These are phyloP conservation scores for Glycine soja DNA, from an alignment of 306 rosid genomes.

Conservation along the genomic window DNA sequence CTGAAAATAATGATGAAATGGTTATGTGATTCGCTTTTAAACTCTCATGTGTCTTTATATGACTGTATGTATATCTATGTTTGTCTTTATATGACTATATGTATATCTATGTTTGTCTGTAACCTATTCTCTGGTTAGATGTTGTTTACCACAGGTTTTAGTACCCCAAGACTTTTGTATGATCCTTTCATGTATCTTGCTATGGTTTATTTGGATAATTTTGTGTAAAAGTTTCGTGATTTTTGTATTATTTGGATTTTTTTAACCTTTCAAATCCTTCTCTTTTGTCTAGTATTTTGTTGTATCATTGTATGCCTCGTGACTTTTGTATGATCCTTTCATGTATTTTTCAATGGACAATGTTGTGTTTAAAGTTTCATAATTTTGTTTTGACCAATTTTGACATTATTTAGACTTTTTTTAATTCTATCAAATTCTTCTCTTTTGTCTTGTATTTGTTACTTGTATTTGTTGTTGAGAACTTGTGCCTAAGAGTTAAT, in stretches of 20 bases:
- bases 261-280: background rate
- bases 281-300: too few relatives aligned
- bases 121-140: conserved; percentile 31
- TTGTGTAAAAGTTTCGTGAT: background rate
- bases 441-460: too few relatives aligned
- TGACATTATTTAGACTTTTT: background rate
- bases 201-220: background rate
- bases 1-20: conserved; percentile 59
- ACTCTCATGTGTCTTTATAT: conserved; percentile 4
- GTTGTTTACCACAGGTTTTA: conserved; percentile 5
- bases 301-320: too few relatives aligned
- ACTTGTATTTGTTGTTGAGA: too few relatives aligned
- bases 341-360: conserved; percentile 15
- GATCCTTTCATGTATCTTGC: background rate
- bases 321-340: background rate
- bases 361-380: background rate
- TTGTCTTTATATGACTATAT: background rate
- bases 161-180: conserved; percentile 22
- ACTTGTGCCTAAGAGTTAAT: too few relatives aligned
- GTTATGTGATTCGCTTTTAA: conserved; percentile 36
- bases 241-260: background rate
- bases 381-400: background rate
- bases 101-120: conserved; percentile 36
- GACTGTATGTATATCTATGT: background rate
- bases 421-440: too few relatives aligned